A percentile compares a stretch with the other conserved stretches of the same genome.
These are phyloP conservation scores for Fusarium lateritium DNA, from an alignment of 2,329 filamentous ascomycete genomes.

Conservation along the genomic window DNA sequence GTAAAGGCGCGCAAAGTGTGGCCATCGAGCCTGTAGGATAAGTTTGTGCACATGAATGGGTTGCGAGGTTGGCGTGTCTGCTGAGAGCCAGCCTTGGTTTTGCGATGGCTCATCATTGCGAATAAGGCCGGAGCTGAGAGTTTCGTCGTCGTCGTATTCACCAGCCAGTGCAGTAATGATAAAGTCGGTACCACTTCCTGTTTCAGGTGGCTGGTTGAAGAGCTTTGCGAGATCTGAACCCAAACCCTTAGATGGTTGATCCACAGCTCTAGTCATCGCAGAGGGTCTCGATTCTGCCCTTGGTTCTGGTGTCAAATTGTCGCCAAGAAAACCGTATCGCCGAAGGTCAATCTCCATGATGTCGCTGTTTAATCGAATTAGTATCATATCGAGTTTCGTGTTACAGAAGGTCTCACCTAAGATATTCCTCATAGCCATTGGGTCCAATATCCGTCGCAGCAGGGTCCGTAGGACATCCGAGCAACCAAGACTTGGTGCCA, in stretches of 20 bases:
- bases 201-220: conserved; percentile 89
- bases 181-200: conserved; percentile 91
- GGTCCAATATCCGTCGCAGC: conserved; percentile 75
- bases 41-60: conserved; percentile 96
- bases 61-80: conserved; percentile 77
- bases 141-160: conserved; percentile 78
- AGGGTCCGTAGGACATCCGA: conserved; percentile 89
- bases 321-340: conserved; percentile 91
- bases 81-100: conserved; percentile 70
- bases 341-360: conserved; percentile 94
- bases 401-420: conserved; percentile 65
- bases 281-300: conserved; percentile 65
- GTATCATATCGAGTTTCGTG: not conserved
- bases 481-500: conserved; percentile 94
- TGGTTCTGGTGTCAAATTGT: conserved; percentile 74
- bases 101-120: conserved; percentile 60
- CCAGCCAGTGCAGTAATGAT: conserved; percentile 90
- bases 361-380: conserved; percentile 68
- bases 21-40: conserved; percentile 95
- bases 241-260: conserved; percentile 76
- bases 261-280: conserved; percentile 62
- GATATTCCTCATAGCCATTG: conserved; percentile 86
- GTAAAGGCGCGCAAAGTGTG: conserved; percentile 94
- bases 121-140: conserved; percentile 66
- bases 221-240: conserved; percentile 88